phyloP scores from a whole-genome alignment of 345 rosid genomes.

The Microthlaspi erraticum region DNA sequence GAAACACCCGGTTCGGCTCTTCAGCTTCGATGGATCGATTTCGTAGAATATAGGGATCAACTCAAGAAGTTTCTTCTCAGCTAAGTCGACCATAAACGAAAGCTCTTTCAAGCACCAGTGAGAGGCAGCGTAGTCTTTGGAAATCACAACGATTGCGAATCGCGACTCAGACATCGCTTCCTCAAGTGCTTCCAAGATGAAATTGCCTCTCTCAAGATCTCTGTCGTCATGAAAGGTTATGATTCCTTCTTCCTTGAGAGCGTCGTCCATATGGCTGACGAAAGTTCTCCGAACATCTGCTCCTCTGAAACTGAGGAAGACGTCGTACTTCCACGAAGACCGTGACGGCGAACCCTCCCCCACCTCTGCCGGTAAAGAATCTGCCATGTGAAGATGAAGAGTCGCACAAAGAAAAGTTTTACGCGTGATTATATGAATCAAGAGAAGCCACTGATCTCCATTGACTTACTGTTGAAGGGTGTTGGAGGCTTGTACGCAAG shows the following conservation, averaged over 20 bases:
- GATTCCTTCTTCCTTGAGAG: slow-evolving; percentile 25
- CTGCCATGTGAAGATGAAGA: slow-evolving; percentile 1
- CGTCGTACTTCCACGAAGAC: slow-evolving; percentile 30
- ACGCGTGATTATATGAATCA: not conserved
- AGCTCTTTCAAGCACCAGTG: slow-evolving; percentile 39
- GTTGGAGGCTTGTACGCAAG: not conserved
- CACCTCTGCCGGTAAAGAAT: not conserved
- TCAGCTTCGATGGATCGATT: slow-evolving; percentile 28
- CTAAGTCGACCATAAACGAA: not conserved
- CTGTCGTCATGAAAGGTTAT: slow-evolving; percentile 17
- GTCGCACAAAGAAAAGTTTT: not conserved
- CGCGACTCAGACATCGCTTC: slow-evolving; percentile 23
- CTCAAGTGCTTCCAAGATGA: slow-evolving; percentile 16
- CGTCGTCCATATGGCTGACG: slow-evolving; percentile 16
- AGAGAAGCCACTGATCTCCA: not conserved
- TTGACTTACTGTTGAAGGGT: no score
- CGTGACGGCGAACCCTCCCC: not conserved
- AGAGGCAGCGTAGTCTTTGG: slow-evolving; percentile 24
- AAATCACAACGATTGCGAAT: slow-evolving; percentile 23
- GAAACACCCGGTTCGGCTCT: slow-evolving; percentile 17
- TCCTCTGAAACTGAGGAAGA: slow-evolving; percentile 43
- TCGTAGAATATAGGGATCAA: slow-evolving; percentile 31
- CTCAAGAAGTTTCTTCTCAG: slow-evolving; percentile 9
- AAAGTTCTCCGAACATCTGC: slow-evolving; percentile 18
- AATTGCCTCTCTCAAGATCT: slow-evolving; percentile 6